A percentile compares a stretch with the other conserved stretches of the same genome.
Evolutionary conservation across 352 stramenopile genomes (phyloP).

Genomic region (Phytophthora pluvialis): DNA sequence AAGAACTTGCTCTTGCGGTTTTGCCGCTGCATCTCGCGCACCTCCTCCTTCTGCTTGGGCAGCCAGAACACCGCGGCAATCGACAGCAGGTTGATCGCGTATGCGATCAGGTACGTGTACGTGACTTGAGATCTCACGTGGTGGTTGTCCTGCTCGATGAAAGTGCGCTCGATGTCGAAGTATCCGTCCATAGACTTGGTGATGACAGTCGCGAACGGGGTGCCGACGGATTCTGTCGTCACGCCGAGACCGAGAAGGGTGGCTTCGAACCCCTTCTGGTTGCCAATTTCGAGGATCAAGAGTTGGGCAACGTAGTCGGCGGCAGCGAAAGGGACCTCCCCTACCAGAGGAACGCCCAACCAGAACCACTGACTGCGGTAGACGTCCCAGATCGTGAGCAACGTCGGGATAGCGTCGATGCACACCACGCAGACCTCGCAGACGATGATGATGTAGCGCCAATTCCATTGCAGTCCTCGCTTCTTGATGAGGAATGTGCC

Average conservation of each 20-base stretch:
- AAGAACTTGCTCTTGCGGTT: constrained; percentile 46
- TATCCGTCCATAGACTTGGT: constrained; percentile 58
- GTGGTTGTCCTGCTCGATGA: constrained; percentile 40
- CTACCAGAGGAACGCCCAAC: constrained; percentile 53
- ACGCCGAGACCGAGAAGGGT: constrained; percentile 47
- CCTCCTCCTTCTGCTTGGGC: constrained; percentile 54
- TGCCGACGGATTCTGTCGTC: constrained; percentile 41
- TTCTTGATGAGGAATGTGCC: constrained; percentile 44
- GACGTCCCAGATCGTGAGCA: constrained; percentile 66
- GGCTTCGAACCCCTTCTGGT: constrained; percentile 49
- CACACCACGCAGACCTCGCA: constrained; percentile 47
- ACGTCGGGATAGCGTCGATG: constrained; percentile 46
- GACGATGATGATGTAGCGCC: constrained; percentile 46
- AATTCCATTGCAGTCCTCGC: constrained; percentile 62
- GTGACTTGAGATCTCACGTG: constrained; percentile 54
- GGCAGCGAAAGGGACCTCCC: constrained; percentile 40
- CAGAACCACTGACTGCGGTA: constrained; percentile 67
- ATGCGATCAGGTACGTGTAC: constrained; percentile 55
- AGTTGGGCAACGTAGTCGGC: constrained; percentile 42
- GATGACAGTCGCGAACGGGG: constrained; percentile 53
- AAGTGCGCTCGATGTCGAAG: constrained; percentile 53
- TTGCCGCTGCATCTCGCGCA: constrained; percentile 41
- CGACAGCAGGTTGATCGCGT: constrained; percentile 49
- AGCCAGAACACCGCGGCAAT: constrained; percentile 49
- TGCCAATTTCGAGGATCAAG: constrained; percentile 53